These are phyloP conservation scores for Alnus rubra DNA, from an alignment of 306 rosid genomes.

Conservation along the genomic window DNA sequence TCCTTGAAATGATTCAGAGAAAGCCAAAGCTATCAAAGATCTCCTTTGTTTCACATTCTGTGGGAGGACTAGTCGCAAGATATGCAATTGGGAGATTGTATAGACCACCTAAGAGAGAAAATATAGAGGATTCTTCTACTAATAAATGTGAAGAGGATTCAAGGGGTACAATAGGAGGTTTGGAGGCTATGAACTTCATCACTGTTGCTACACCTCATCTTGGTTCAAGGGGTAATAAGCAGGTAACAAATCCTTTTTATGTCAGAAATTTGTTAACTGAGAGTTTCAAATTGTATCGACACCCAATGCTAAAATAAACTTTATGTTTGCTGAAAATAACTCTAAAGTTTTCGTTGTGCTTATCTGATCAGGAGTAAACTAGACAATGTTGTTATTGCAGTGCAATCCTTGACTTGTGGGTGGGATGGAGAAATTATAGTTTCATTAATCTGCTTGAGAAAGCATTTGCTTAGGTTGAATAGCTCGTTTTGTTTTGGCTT, in stretches of 20 bases:
- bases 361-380: neutral
- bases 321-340: constrained; percentile 1
- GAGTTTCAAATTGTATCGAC: neutral
- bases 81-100: constrained; percentile 86
- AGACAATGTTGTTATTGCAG: neutral
- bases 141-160: constrained; percentile 40
- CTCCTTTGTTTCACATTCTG: constrained; percentile 92
- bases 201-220: constrained; percentile 98
- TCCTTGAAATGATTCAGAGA: constrained; percentile 63
- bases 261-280: neutral
- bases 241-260: constrained; percentile 43
- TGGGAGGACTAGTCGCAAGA: constrained; percentile 94
- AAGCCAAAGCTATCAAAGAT: constrained; percentile 71
- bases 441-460: neutral
- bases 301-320: constrained; percentile 15
- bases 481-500: neutral
- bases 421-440: neutral
- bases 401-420: neutral
- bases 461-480: neutral
- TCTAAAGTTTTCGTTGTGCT: neutral
- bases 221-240: constrained; percentile 97
- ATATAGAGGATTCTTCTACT: constrained; percentile 33
- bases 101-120: constrained; percentile 50
- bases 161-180: constrained; percentile 67
- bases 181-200: constrained; percentile 84